Percentiles rank a stretch among this genome's conserved stretches.
These are phyloP conservation scores for Tolypocladium inflatum DNA, from an alignment of 2,329 filamentous ascomycete species.

Conservation along the genomic window DNA sequence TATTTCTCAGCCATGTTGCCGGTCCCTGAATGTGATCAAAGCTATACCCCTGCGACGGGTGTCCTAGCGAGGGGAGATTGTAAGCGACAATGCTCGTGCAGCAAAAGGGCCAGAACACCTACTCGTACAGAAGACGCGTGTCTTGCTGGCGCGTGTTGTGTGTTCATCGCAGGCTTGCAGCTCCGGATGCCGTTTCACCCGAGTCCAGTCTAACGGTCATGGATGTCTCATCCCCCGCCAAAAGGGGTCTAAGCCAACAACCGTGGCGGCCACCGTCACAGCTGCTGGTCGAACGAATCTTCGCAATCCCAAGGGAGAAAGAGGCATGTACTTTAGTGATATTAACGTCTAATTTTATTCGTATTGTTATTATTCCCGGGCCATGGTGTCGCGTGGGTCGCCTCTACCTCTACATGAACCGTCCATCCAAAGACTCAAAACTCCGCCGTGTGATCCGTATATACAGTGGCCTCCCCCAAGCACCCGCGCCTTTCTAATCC, in stretches of 20 bases:
- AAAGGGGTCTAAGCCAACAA: not conserved
- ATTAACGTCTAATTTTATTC: not conserved
- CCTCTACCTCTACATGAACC: not conserved
- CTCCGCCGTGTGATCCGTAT: not conserved
- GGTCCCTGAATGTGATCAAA: not conserved
- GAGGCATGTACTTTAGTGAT: no score
- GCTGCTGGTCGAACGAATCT: not conserved
- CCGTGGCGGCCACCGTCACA: no score
- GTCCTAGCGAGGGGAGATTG: not conserved
- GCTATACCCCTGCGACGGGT: not conserved
- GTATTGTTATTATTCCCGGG: not conserved
- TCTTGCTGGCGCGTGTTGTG: not conserved
- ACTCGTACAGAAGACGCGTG: not conserved
- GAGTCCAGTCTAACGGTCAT: not conserved
- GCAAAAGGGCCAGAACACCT: not conserved
- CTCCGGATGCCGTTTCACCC: not conserved
- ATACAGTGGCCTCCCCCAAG: not conserved
- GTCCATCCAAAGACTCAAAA: not conserved
- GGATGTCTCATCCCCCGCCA: not conserved
- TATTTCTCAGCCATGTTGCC: constrained; percentile 9
- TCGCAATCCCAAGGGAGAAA: not conserved
- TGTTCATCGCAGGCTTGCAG: not conserved
- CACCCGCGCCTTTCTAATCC: constrained; percentile 20
- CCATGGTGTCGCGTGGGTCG: not conserved
- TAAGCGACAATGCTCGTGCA: not conserved